phyloP scores from a whole-genome alignment of 2,329 filamentous ascomycete genomes.

The Myriangium duriaei region DNA sequence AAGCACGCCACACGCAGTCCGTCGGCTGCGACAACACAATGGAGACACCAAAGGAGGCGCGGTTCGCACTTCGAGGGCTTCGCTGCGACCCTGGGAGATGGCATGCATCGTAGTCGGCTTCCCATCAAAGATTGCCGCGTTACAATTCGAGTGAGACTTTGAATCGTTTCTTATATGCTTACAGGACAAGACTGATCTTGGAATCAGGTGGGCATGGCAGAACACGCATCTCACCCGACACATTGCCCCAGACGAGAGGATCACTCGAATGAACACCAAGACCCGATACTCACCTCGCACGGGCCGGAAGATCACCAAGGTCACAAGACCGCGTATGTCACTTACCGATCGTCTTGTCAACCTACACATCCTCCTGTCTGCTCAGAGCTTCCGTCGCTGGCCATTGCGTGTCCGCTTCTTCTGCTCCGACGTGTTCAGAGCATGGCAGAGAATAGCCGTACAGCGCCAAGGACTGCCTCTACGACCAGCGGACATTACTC shows the following conservation, averaged over 20 bases:
- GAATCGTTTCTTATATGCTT: conserved; percentile 3
- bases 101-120: conserved; percentile 77
- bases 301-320: conserved; percentile 33
- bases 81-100: conserved; percentile 82
- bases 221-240: conserved; percentile 73
- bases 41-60: conserved; percentile 73
- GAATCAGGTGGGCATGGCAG: conserved; percentile 72
- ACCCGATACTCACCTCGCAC: conserved; percentile 24
- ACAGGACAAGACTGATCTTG: not conserved
- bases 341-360: conserved; percentile 63
- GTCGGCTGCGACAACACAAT: conserved; percentile 86
- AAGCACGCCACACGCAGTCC: conserved; percentile 75
- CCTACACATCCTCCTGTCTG: conserved; percentile 65
- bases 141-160: conserved; percentile 91
- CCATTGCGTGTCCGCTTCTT: conserved; percentile 76
- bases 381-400: conserved; percentile 71
- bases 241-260: conserved; percentile 52
- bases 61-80: conserved; percentile 54
- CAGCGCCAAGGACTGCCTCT: conserved; percentile 3
- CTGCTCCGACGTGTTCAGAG: conserved; percentile 50
- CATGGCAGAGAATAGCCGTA: conserved; percentile 44
- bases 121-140: conserved; percentile 68
- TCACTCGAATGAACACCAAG: conserved; percentile 35
- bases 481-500: conserved; percentile 2
- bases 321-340: conserved; percentile 45